Evolutionary conservation across 1,284 basidiomycete genomes (phyloP), one percentile per base, ranked within the genome.

Genomic region (Naganishia sp.): DNA sequence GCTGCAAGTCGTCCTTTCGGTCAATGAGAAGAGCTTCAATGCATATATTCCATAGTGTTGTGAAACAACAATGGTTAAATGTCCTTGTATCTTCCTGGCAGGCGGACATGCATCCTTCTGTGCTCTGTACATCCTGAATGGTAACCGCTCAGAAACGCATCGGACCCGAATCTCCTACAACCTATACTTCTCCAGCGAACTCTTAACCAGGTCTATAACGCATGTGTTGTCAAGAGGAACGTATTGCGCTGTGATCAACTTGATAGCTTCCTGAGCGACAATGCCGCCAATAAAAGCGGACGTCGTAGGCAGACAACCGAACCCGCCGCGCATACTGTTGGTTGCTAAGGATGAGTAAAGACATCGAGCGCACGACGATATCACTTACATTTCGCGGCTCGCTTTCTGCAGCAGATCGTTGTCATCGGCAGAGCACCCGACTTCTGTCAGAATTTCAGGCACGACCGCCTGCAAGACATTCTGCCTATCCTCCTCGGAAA

Each of bases 221-320:
- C 90, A 92, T 69, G 88, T 89, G 23, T 93, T 92, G 72, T 90
- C 87, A 66, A 96, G 84, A 2, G 95, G 95, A 23, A 93, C 84
- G 78, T 99, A 99, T 80, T 99, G 96, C 75, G 88, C 88, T 68
- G 95, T 98, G 73, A 97, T 89, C 79, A 98, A 84, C 84, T 99
- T 99, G 85, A 99, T 98, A 7, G 88, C 87, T 79, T 99, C 96
- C 74, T 99, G 96, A n/a, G 93, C 93, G 31, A 94, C 90, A 21
- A 99, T 79, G 0, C 95, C 96, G 16, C 96, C 96, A 2, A 98
- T 81, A 74, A 99, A 87, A 0, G 94, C 94, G 0, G 96, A 91
- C 0, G 89, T 94, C 70, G 93, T 94, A 0, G 95, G 94, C 1
- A 98, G 80, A 72, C 95, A 92, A 0, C 90, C 87, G 2, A 86